Evolutionary conservation across 176 grass and related monocot species (phyloP).

Genomic region (Cocos nucifera): DNA sequence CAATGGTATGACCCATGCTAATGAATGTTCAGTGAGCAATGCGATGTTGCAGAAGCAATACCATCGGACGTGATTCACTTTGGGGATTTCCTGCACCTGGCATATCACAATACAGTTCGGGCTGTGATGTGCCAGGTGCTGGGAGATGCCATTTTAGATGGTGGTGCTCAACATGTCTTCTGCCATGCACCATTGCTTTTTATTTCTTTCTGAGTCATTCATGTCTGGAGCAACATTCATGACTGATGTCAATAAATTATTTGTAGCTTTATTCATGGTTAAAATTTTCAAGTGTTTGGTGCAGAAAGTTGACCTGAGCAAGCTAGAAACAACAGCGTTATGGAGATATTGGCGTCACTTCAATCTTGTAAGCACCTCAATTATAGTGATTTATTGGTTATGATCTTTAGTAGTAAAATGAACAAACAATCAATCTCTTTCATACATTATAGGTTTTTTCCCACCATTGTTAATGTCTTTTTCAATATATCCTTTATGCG

Average conservation of each 20-base stretch:
- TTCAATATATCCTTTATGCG: not conserved
- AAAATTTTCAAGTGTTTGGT: not conserved
- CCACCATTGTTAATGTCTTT: not conserved
- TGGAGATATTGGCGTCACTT: slow-evolving; percentile 89
- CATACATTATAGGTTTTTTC: too few species aligned
- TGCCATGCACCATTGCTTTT: not conserved
- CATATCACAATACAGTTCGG: not conserved
- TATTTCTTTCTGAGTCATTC: not conserved
- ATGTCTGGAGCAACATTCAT: not conserved
- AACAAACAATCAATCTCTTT: too few species aligned
- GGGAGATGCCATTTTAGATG: not conserved
- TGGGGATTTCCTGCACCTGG: not conserved
- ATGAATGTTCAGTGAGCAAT: not conserved
- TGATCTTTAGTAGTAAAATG: too few species aligned
- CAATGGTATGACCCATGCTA: slow-evolving; percentile 34
- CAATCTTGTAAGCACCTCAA: slow-evolving; percentile 41
- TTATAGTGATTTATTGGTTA: too few species aligned
- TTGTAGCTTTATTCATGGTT: slow-evolving; percentile 3
- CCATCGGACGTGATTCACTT: not conserved
- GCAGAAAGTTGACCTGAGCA: slow-evolving; percentile 88
- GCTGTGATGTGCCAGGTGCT: not conserved
- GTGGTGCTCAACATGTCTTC: not conserved
- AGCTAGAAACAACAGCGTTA: slow-evolving; percentile 67
- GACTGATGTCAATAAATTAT: not conserved
- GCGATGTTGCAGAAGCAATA: too few species aligned